Percentiles rank a stretch among this genome's conserved stretches.
phyloP scores from a whole-genome alignment of 139 green algal species.

The Haematococcus sp. region DNA sequence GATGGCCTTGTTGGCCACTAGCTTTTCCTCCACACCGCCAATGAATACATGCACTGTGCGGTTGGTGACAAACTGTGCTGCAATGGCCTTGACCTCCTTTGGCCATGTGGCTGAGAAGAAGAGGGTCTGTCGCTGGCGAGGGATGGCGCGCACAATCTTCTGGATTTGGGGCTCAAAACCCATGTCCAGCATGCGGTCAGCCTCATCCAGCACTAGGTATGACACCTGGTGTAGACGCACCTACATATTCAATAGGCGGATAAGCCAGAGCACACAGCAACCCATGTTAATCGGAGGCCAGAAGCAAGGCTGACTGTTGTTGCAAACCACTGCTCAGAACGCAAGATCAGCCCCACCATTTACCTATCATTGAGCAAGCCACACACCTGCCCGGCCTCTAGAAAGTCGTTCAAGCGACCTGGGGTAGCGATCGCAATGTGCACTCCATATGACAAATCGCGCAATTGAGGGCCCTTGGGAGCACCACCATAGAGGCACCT shows the following conservation, averaged over 20 bases:
- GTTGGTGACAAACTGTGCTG: constrained; percentile 76
- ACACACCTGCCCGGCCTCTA: constrained; percentile 66
- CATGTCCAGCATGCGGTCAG: constrained; percentile 98
- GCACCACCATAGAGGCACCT: constrained; percentile 86
- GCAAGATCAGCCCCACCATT: background rate
- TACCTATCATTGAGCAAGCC: no score
- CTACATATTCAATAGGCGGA: constrained; percentile 8
- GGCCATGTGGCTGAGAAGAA: constrained; percentile 93
- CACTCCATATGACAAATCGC: constrained; percentile 72
- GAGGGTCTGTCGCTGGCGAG: constrained; percentile 80
- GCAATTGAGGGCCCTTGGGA: constrained; percentile 81
- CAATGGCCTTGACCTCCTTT: constrained; percentile 85
- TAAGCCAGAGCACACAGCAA: background rate
- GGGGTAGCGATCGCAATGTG: constrained; percentile 90
- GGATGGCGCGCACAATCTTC: constrained; percentile 71
- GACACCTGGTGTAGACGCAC: constrained; percentile 60
- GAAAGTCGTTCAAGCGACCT: constrained; percentile 90
- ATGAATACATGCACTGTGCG: constrained; percentile 87
- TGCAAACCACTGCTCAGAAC: background rate
- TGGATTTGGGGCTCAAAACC: constrained; percentile 95
- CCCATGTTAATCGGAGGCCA: background rate
- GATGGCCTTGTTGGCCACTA: constrained; percentile 91
- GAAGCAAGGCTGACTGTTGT: background rate
- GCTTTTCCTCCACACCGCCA: constrained; percentile 83
- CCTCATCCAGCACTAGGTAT: constrained; percentile 96